Evolutionary conservation across 495 filamentous ascomycete species (phyloP), one percentile per base, ranked within the genome.

Genomic region (Podospora tetraspora): DNA sequence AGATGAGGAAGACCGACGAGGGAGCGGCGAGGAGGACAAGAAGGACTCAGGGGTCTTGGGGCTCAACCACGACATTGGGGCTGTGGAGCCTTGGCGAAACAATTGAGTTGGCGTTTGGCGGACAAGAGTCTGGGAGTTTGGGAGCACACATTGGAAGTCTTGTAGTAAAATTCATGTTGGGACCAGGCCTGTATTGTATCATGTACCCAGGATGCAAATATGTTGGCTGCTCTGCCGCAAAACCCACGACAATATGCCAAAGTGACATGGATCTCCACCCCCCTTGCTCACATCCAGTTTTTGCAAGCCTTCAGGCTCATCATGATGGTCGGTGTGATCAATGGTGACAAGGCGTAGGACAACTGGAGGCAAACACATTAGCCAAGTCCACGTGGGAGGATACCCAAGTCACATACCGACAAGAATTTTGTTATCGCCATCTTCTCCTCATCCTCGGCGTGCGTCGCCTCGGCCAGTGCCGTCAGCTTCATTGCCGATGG

Each of bases 361-460:
- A 52, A n/a, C 43, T 52, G 19, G 43, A 52, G 43, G 1, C 3
- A 8, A 19, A 52, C 16, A n/a, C 6, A 19, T 52, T 52, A 52
- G 37, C 16, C 16, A n/a, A 19, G 37, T 52, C 5, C 16, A n/a
- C 37, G 0, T n/a, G 37, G 19, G 37, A 19, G 16, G 37, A 52
- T n/a, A 7, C 16, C 16, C 16, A n/a, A n/a, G 43, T 52, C 19
- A 76, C 80, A 76, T 75, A 88, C 88, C n/a, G 85, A 88, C 63
- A 92, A 76, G 57, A 90, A 85, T 71, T 90, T 91, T 0, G 89
- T 87, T 76, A 92, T 88, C 24, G 82, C 81, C 82, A 92, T 86
- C 78, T 90, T 90, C 72, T 88, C 85, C 27, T 75, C 73, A 63
- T 90, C 81, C 25, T 78, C 79, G 1, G 80, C 81, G 6, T 84